Conservation (phyloP, 2,329 filamentous ascomycete species). For the Hypoxylon sp. region DNA sequence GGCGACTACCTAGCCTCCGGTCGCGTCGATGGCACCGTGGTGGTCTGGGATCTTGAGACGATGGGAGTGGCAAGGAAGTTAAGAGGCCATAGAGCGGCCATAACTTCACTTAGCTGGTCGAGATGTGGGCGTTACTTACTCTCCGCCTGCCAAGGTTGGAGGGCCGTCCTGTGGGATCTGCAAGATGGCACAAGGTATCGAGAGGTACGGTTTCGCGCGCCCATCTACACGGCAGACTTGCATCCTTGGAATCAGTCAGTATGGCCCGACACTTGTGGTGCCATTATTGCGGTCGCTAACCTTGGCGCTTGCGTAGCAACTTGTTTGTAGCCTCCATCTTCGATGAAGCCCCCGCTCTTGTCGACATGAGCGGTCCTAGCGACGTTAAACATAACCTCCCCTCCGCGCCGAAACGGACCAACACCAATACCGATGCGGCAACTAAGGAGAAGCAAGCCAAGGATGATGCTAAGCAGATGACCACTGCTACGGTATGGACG, state of each 20-base stretch:
- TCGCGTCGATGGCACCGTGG: conserved; percentile 91
- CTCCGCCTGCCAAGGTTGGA: conserved; percentile 95
- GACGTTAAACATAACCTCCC: conserved; percentile 83
- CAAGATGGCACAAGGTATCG: conserved; percentile 76
- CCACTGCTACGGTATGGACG: conserved; percentile 92
- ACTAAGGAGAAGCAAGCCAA: conserved; percentile 86
- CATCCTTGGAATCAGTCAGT: conserved; percentile 89
- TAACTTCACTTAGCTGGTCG: conserved; percentile 96
- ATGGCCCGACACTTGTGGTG: background rate
- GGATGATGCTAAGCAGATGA: conserved; percentile 94
- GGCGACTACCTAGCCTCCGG: conserved; percentile 96
- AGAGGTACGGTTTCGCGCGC: conserved; percentile 90
- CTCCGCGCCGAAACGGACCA: conserved; percentile 82
- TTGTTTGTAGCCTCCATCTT: conserved; percentile 92
- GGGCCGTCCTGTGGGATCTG: conserved; percentile 95
- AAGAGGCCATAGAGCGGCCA: conserved; percentile 90
- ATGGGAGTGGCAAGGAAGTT: conserved; percentile 96
- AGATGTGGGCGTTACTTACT: conserved; percentile 90
- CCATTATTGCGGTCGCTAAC: background rate
- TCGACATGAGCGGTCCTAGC: conserved; percentile 78
- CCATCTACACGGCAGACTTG: conserved; percentile 95
- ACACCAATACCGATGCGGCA: conserved; percentile 76
- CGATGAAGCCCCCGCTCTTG: conserved; percentile 90
- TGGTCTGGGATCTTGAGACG: conserved; percentile 97
- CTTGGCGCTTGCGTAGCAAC: conserved; percentile 65